These are phyloP conservation scores for Pisolithus sp. DNA, from an alignment of 768 basidiomycete species.

Conservation along the genomic window DNA sequence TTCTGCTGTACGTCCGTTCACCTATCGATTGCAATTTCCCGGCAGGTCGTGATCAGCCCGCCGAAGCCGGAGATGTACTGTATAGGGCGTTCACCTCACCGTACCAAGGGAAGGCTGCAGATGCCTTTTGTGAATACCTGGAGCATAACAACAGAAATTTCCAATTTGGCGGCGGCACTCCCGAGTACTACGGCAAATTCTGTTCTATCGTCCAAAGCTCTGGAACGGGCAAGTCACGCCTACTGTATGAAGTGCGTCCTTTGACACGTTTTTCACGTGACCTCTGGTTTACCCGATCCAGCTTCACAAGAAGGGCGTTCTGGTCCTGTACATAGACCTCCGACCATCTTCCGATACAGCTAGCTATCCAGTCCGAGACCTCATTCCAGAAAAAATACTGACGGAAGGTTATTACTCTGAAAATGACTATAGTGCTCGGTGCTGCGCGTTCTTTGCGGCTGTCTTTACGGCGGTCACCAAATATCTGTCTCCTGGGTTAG, in stretches of 20 bases:
- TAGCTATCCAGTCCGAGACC: constrained; percentile 12
- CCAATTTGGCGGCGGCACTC: not conserved
- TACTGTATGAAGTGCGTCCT: constrained; percentile 6
- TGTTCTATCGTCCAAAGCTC: constrained; percentile 15
- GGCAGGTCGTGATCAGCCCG: no score
- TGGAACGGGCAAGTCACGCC: constrained; percentile 15
- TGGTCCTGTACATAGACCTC: constrained; percentile 16
- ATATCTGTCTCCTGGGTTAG: not conserved
- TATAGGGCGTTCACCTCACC: not conserved
- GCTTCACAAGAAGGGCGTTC: constrained; percentile 3
- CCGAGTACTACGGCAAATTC: constrained; percentile 6
- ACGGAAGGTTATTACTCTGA: not conserved
- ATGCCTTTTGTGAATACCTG: constrained; percentile 4
- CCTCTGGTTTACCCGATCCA: constrained; percentile 1
- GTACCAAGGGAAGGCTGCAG: constrained; percentile 3
- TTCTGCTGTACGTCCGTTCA: no score
- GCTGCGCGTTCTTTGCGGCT: constrained; percentile 10
- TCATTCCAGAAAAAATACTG: constrained; percentile 9
- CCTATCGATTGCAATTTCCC: no score
- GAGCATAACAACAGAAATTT: not conserved
- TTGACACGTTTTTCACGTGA: not conserved
- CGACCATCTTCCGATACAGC: not conserved
- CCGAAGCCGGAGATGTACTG: not conserved
- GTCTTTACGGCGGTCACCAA: constrained; percentile 3
- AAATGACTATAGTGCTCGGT: constrained; percentile 1